Conservation (phyloP, 768 basidiomycete species). For the Russula earlei region DNA sequence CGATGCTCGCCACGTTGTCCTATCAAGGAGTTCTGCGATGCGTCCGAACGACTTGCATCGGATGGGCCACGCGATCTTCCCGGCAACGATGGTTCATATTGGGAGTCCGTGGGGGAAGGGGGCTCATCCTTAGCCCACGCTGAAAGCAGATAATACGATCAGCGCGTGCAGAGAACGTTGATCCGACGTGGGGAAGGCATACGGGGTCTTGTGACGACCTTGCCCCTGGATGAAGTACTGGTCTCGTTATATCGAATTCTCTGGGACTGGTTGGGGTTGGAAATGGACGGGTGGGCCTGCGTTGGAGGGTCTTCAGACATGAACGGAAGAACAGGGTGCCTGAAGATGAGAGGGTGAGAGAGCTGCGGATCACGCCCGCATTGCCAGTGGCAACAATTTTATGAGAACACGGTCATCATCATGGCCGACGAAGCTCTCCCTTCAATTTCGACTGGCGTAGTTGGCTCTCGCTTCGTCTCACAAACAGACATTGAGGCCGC, state of each 20-base stretch:
- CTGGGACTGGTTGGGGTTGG: not conserved
- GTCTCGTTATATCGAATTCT: not conserved
- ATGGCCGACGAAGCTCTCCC: conserved; percentile 38
- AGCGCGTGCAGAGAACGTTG: not conserved
- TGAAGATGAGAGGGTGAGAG: not conserved
- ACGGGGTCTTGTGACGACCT: conserved; percentile 13
- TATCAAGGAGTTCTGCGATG: conserved; percentile 42
- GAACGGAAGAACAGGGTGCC: not conserved
- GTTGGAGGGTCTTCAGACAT: conserved; percentile 1
- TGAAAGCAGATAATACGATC: not conserved
- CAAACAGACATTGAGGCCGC: conserved; percentile 70
- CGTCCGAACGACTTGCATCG: conserved; percentile 41
- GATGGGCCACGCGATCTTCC: conserved; percentile 26
- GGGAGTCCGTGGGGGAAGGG: conserved; percentile 26
- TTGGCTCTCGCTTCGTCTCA: conserved; percentile 79
- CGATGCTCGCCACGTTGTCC: conserved; percentile 28
- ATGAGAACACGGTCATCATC: not conserved
- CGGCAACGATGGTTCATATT: conserved; percentile 28
- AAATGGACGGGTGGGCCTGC: not conserved
- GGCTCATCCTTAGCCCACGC: conserved; percentile 18
- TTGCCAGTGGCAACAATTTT: no score
- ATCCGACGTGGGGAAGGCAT: not conserved
- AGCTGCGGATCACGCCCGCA: no score
- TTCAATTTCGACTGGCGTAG: conserved; percentile 58
- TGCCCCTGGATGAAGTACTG: not conserved